phyloP scores from a whole-genome alignment of 331 rosid genomes.

The Rhamnella rubrinervis region DNA sequence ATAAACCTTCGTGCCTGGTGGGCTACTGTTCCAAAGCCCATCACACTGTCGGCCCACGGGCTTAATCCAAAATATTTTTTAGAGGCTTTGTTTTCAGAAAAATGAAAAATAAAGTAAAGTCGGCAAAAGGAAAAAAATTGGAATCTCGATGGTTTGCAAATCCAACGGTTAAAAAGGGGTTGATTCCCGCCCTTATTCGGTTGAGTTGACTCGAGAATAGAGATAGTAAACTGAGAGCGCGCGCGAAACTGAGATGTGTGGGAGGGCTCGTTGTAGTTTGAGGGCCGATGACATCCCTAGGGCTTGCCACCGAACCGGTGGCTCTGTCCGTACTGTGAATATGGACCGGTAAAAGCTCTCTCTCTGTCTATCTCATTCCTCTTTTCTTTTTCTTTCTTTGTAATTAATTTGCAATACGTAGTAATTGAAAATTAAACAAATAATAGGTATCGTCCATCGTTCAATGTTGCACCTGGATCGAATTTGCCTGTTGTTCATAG shows the following conservation, averaged over 20 bases:
- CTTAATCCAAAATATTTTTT: neutral
- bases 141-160: slow-evolving; percentile 7
- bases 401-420: too few species aligned
- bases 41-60: neutral
- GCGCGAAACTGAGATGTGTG: slow-evolving; percentile 56
- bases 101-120: too few species aligned
- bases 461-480: slow-evolving; percentile 76
- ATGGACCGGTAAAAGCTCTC: slow-evolving; percentile 46
- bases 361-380: neutral
- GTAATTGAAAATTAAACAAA: neutral
- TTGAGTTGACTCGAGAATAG: neutral
- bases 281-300: slow-evolving; percentile 63
- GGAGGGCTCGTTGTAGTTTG: slow-evolving; percentile 67
- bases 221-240: neutral
- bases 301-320: slow-evolving; percentile 59
- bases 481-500: slow-evolving; percentile 67
- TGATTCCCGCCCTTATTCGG: slow-evolving; percentile 31
- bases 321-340: slow-evolving; percentile 45
- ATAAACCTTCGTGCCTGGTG: too few species aligned
- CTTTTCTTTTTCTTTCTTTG: neutral
- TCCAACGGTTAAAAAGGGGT: slow-evolving; percentile 19
- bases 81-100: neutral
- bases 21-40: neutral
- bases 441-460: slow-evolving; percentile 63
- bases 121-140: neutral